Conservation (phyloP, 192 early-diverging fungal genomes). For the Rhizoclosmatium globosum region DNA sequence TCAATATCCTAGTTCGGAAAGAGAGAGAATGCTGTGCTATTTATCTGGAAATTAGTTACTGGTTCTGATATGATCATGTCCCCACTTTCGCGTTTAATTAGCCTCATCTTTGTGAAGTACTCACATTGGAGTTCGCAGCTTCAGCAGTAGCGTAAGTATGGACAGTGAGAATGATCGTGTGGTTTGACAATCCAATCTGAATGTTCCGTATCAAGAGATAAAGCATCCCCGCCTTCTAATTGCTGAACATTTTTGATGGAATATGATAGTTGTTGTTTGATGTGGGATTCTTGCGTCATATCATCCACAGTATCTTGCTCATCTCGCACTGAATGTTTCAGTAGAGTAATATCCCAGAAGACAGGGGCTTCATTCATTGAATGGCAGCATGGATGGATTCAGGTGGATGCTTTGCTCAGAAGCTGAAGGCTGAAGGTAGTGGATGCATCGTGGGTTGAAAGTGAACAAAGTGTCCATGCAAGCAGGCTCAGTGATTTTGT, state of each 20-base stretch:
- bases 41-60: too few species aligned
- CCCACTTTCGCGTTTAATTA: too few species aligned
- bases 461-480: slow-evolving; percentile 5
- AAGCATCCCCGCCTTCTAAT: slow-evolving; percentile 15
- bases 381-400: slow-evolving; percentile 25
- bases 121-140: too few species aligned
- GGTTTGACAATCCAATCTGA: slow-evolving; percentile 27
- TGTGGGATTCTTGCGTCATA: too few species aligned
- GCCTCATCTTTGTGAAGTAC: too few species aligned
- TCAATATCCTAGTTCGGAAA: slow-evolving; percentile 20
- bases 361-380: slow-evolving; percentile 1
- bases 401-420: slow-evolving; percentile 6
- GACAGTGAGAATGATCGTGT: too few species aligned
- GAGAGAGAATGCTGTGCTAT: not conserved
- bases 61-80: too few species aligned
- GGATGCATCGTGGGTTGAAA: not conserved
- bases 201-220: slow-evolving; percentile 27
- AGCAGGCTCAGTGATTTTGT: not conserved
- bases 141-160: too few species aligned
- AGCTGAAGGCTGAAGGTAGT: too few species aligned
- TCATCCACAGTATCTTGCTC: slow-evolving; percentile 3
- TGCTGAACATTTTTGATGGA: slow-evolving; percentile 22
- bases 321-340: not conserved
- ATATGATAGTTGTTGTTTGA: too few species aligned
- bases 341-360: slow-evolving; percentile 19